Evolutionary conservation across 345 rosid genomes (phyloP), one percentile per base, ranked within the genome.

Genomic region (Euphorbia peplus): DNA sequence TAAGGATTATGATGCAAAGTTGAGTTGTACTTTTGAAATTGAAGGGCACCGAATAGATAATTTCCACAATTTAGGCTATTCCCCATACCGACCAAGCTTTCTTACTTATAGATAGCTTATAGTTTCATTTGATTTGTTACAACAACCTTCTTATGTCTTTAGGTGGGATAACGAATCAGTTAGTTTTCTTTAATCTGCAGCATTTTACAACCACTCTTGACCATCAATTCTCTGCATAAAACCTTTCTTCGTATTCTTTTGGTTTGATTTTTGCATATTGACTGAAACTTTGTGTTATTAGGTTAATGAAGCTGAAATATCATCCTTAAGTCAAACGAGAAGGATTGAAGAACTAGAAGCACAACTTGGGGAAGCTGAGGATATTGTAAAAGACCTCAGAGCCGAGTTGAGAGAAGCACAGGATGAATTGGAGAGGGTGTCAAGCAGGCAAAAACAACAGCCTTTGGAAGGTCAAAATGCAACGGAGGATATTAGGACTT

Each of bases 301-400:
- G 98, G 85, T 75, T 24, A 87, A 75, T 73, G 97, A 90, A 82
- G 83, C 98, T 67, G 87, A 84, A 77, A 77, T 67, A 73, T 60
- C 68, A 62, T 73, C 87, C 48, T 60, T 80, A 73, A 73, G 66
- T 75, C 93, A 85, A 70, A 86, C 78, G 65, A 83, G 54, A 66
- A 88, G 76, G 80, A 83, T 93, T 68, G 92, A 84, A 30, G 98
- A 90, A 79, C 91, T 92, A 66, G 96, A 93, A 77, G 88, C 93
- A 72, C 98, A 82, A 75, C 85, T 93, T 30, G 90, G 89, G 65
- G 98, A 90, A 84, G 93, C 97, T 65, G 89, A 88, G 80, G 93
- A 86, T 77, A 85, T 86, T 51, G 97, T 87, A 37, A 85, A 83
- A 80, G 98, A 90, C 69, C 90, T 93, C 60, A 83, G 92, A 76